Conservation (phyloP, 345 rosid species). For the Euphorbia pulcherrima region DNA sequence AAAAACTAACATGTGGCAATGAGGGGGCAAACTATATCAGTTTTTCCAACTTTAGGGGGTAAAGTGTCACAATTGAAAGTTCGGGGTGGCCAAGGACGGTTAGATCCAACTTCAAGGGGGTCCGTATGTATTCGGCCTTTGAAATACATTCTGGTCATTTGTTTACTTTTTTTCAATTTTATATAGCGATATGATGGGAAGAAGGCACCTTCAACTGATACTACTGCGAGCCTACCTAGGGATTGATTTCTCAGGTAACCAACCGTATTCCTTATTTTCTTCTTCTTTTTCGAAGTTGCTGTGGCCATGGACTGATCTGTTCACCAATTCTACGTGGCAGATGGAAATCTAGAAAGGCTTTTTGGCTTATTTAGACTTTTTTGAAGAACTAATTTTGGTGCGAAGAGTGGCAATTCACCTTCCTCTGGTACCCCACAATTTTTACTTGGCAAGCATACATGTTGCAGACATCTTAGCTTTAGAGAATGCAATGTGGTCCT, state of each 20-base stretch:
- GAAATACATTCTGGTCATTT: conserved; percentile 6
- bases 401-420: conserved; percentile 12
- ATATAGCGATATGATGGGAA: conserved; percentile 56
- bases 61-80: too few relatives aligned
- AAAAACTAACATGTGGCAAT: too few relatives aligned
- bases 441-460: conserved; percentile 18
- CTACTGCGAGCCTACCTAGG: conserved; percentile 29
- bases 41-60: too few relatives aligned
- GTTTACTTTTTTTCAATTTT: conserved; percentile 9
- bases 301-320: conserved; percentile 7
- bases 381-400: conserved; percentile 13
- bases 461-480: conserved; percentile 19
- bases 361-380: conserved; percentile 18
- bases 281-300: neutral
- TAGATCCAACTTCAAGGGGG: too few relatives aligned
- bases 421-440: conserved; percentile 7
- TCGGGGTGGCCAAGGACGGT: too few relatives aligned
- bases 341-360: conserved; percentile 20
- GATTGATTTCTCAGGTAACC: conserved; percentile 37
- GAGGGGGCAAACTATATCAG: too few relatives aligned
- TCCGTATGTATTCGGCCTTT: too few relatives aligned
- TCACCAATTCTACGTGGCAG: conserved; percentile 18
- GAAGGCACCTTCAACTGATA: conserved; percentile 52
- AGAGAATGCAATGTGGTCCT: conserved; percentile 13
- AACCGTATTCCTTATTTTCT: too few relatives aligned